Conservation (phyloP, 2,329 filamentous ascomycete species). For the Apiospora saccharicola region DNA sequence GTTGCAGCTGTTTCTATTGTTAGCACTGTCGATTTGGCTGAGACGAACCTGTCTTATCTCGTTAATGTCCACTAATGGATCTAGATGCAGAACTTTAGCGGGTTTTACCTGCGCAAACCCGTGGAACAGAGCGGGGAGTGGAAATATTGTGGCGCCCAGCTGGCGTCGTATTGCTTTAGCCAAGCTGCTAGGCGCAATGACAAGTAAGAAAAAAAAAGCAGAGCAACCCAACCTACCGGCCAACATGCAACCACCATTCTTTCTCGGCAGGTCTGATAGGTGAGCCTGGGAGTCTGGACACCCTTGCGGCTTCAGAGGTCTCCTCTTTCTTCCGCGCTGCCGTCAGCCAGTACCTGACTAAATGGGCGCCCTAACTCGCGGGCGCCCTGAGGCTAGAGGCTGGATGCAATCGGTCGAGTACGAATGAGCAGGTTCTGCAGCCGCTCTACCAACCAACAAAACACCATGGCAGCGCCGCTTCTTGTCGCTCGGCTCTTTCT, state of each 20-base stretch:
- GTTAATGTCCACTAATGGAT: neutral
- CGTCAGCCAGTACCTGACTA: neutral
- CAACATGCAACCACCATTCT: neutral
- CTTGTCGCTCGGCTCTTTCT: neutral
- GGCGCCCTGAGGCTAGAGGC: constrained; percentile 15
- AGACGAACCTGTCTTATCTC: constrained; percentile 9
- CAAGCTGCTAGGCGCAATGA: constrained; percentile 3
- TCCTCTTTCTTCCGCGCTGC: constrained; percentile 8
- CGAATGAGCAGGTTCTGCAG: constrained; percentile 16
- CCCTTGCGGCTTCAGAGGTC: neutral
- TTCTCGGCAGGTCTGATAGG: neutral
- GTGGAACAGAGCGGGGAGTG: constrained; percentile 5
- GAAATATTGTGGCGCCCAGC: constrained; percentile 22
- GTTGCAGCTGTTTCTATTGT: neutral
- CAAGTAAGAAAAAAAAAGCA: constrained; percentile 18
- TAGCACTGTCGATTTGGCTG: neutral
- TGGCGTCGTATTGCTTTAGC: constrained; percentile 10
- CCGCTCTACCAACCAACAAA: constrained; percentile 9
- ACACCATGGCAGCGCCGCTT: constrained; percentile 11
- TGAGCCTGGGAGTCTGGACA: neutral
- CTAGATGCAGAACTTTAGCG: constrained; percentile 4
- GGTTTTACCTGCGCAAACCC: neutral
- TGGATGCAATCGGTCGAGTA: constrained; percentile 14
- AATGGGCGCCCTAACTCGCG: neutral
- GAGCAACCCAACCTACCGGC: neutral